Conservation (phyloP, 140 eudicot species). For the Ambrosia hybrid region DNA sequence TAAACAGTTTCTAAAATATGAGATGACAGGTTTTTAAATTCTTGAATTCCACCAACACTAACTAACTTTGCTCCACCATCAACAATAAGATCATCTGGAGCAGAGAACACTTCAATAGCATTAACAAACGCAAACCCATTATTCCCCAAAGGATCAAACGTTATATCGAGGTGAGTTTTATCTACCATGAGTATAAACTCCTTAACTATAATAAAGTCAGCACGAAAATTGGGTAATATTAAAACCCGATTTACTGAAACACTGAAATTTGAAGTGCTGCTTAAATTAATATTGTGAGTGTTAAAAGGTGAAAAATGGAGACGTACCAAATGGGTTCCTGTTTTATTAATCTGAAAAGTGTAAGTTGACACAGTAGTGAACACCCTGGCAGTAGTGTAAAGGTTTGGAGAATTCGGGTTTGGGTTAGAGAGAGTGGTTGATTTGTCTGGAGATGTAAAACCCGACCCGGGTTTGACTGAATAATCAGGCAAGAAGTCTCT, state of each 20-base stretch:
- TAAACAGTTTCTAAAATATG: constrained; percentile 74
- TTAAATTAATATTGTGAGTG: constrained; percentile 40
- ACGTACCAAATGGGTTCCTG: constrained; percentile 84
- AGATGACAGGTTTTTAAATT: constrained; percentile 52
- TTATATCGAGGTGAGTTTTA: constrained; percentile 40
- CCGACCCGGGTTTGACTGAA: constrained; percentile 38
- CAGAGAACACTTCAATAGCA: constrained; percentile 86
- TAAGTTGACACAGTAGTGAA: constrained; percentile 56
- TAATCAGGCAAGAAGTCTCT: constrained; percentile 53
- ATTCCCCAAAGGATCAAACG: constrained; percentile 40
- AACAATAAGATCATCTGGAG: constrained; percentile 65
- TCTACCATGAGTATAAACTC: constrained; percentile 69
- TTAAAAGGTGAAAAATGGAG: constrained; percentile 78
- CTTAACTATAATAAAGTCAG: constrained; percentile 36
- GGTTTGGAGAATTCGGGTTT: constrained; percentile 32
- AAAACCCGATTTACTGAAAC: constrained; percentile 65
- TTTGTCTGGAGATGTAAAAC: constrained; percentile 32
- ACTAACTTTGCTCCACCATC: constrained; percentile 50
- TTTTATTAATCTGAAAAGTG: constrained; percentile 41
- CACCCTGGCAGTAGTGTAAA: constrained; percentile 70
- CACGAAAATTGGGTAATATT: constrained; percentile 46
- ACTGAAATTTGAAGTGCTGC: constrained; percentile 49
- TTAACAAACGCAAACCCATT: constrained; percentile 62
- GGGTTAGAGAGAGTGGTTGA: constrained; percentile 45
- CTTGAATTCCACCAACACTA: constrained; percentile 48